phyloP scores from a whole-genome alignment of 495 filamentous ascomycete genomes.

The Aspergillus baeticus region DNA sequence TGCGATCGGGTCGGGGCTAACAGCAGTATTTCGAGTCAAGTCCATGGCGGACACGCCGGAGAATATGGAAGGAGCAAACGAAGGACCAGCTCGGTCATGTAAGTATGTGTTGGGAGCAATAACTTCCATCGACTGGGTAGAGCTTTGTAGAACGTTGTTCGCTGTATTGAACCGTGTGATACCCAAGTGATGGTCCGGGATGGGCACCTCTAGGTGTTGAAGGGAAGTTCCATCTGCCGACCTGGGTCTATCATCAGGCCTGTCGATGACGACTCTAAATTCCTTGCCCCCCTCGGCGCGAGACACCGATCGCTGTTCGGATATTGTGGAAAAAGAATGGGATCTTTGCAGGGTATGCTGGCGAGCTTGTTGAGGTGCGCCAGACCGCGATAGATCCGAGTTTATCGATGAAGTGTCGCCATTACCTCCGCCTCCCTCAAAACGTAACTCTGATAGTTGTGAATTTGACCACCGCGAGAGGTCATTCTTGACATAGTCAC shows the following conservation, averaged over 20 bases:
- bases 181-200: conserved; percentile 84
- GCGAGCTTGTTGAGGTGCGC: conserved; percentile 25
- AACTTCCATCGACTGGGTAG: conserved; percentile 50
- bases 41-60: conserved; percentile 47
- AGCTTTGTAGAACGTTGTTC: conserved; percentile 78
- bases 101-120: conserved; percentile 21
- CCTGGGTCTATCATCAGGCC: conserved; percentile 65
- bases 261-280: conserved; percentile 83
- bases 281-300: conserved; percentile 49
- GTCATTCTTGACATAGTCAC: conserved; percentile 24
- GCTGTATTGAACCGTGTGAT: conserved; percentile 80
- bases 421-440: conserved; percentile 25
- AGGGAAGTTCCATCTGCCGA: conserved; percentile 59
- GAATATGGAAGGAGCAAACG: conserved; percentile 45
- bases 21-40: conserved; percentile 28
- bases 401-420: conserved; percentile 32
- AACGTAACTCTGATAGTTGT: conserved; percentile 46
- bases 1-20: conserved; percentile 37
- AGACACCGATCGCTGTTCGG: conserved; percentile 45
- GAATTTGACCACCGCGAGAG: conserved; percentile 46
- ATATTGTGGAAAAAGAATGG: conserved; percentile 62
- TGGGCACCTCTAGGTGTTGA: conserved; percentile 71
- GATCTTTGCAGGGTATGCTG: conserved; percentile 47
- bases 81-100: conserved; percentile 29
- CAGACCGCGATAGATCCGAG: conserved; percentile 25